Evolutionary conservation across 352 stramenopile species (phyloP).

Genomic region (Pythium dissotocum): DNA sequence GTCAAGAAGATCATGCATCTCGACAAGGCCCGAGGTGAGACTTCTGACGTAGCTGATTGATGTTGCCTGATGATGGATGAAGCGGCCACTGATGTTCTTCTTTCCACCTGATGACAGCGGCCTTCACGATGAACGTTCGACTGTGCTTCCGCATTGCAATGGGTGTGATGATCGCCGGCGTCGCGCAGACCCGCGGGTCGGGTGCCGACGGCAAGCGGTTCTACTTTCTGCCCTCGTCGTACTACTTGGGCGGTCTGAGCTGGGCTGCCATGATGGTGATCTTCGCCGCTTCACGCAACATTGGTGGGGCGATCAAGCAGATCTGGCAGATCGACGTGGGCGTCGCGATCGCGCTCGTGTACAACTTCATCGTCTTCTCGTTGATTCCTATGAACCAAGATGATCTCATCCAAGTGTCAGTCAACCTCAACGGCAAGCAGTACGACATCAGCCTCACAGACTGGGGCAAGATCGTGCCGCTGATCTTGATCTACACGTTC

Average conservation of each 20-base stretch:
- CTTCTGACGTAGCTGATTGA: no score
- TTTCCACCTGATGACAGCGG: conserved; percentile 11
- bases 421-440: conserved; percentile 48
- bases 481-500: conserved; percentile 69
- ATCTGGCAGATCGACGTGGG: conserved; percentile 77
- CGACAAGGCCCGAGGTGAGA: conserved; percentile 34
- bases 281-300: conserved; percentile 55
- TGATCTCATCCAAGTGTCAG: conserved; percentile 41
- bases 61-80: no score
- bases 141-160: conserved; percentile 50
- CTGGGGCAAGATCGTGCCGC: conserved; percentile 53
- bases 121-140: conserved; percentile 42
- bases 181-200: conserved; percentile 51
- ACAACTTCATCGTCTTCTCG: conserved; percentile 69
- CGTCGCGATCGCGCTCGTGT: conserved; percentile 66
- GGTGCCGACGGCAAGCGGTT: conserved; percentile 31
- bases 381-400: conserved; percentile 52
- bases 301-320: conserved; percentile 61
- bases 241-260: conserved; percentile 63
- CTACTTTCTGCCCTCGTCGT: conserved; percentile 53
- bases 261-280: conserved; percentile 75
- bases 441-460: conserved; percentile 71
- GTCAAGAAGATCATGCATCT: conserved; percentile 46
- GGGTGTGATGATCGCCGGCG: conserved; percentile 57
- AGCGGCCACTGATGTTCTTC: not conserved